These are phyloP conservation scores for Fusarium neocosmosporiellum DNA, from an alignment of 2,329 filamentous ascomycete genomes.

Conservation along the genomic window DNA sequence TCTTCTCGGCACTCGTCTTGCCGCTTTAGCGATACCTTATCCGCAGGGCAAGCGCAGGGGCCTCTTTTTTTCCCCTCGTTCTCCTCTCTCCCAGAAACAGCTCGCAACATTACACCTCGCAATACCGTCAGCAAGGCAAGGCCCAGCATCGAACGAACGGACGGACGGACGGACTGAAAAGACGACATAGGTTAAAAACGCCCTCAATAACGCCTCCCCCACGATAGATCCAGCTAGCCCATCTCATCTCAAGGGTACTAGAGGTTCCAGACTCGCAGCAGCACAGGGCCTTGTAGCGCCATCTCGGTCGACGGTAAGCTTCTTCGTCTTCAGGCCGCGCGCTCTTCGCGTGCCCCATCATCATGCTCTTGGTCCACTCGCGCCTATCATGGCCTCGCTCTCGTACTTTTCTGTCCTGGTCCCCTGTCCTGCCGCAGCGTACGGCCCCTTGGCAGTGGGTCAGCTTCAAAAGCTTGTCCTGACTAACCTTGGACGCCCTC, in stretches of 20 bases:
- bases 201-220: conserved; percentile 25
- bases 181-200: conserved; percentile 17
- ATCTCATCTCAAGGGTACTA: neutral
- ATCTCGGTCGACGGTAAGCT: conserved; percentile 28
- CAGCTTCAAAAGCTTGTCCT: conserved; percentile 48
- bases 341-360: conserved; percentile 22
- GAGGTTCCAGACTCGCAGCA: conserved; percentile 37
- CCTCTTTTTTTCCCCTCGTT: neutral
- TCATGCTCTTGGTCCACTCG: conserved; percentile 16
- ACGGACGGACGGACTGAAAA: conserved; percentile 30
- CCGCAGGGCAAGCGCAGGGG: neutral
- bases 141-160: neutral
- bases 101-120: neutral
- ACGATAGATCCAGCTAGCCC: conserved; percentile 29
- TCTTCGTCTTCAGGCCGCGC: conserved; percentile 1
- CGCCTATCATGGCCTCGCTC: conserved; percentile 4
- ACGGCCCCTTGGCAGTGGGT: conserved; percentile 38
- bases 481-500: conserved; percentile 36
- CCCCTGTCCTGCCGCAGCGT: conserved; percentile 34
- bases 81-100: neutral
- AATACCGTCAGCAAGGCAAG: neutral
- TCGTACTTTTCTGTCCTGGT: neutral
- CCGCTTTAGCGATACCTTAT: neutral
- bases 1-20: neutral
- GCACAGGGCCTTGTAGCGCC: conserved; percentile 6